Percentiles rank a stretch among this genome's conserved stretches.
Evolutionary conservation across 2,329 filamentous ascomycete species (phyloP).

Genomic region (Elsinoe fawcettii): DNA sequence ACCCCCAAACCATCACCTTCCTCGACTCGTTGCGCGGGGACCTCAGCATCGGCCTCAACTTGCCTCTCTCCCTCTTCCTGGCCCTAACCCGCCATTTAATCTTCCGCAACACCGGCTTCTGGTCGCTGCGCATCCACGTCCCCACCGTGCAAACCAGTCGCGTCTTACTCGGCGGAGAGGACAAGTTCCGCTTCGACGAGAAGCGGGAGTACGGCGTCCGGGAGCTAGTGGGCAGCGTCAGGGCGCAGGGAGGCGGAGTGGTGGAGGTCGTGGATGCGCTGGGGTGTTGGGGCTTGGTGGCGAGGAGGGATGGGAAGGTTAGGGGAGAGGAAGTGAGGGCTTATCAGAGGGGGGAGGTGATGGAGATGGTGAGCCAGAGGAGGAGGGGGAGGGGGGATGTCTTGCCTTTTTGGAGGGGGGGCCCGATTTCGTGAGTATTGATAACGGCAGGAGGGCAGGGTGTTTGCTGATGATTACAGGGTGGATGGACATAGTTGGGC

Average conservation of each 20-base stretch:
- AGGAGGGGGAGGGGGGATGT: slow-evolving; percentile 28
- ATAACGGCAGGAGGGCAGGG: background rate
- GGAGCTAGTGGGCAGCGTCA: slow-evolving; percentile 24
- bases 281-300: slow-evolving; percentile 29
- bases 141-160: slow-evolving; percentile 25
- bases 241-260: slow-evolving; percentile 18
- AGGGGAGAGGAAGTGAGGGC: slow-evolving; percentile 27
- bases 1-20: slow-evolving; percentile 29
- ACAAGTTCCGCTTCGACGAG: slow-evolving; percentile 25
- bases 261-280: slow-evolving; percentile 25
- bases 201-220: slow-evolving; percentile 24
- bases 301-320: slow-evolving; percentile 26
- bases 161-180: slow-evolving; percentile 25
- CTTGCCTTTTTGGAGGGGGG: slow-evolving; percentile 30
- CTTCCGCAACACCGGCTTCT: slow-evolving; percentile 27
- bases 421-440: slow-evolving; percentile 26
- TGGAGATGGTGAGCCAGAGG: slow-evolving; percentile 25
- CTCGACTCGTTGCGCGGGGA: slow-evolving; percentile 30
- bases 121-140: slow-evolving; percentile 30
- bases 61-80: slow-evolving; percentile 29
- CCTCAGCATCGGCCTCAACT: slow-evolving; percentile 31
- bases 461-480: slow-evolving; percentile 8
- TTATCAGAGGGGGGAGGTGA: slow-evolving; percentile 28
- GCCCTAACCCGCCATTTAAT: slow-evolving; percentile 29
- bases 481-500: slow-evolving; percentile 29